Percentiles rank a stretch among this genome's conserved stretches.
These are phyloP conservation scores for Zelopaecilomyces penicillatus DNA, from an alignment of 2,329 filamentous ascomycete species.

Conservation along the genomic window DNA sequence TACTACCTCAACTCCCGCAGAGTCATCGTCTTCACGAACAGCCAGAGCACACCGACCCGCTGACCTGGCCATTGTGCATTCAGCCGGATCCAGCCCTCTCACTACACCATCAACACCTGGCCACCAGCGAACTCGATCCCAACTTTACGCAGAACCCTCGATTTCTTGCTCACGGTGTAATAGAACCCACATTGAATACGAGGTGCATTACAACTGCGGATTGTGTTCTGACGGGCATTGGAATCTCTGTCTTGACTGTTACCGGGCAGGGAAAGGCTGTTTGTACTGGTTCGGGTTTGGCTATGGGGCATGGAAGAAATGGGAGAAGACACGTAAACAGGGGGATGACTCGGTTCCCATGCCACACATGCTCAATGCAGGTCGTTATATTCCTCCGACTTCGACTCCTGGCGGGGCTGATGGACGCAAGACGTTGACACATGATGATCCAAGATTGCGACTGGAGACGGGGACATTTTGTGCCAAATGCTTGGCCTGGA, in stretches of 20 bases:
- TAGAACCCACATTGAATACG: conserved; percentile 68
- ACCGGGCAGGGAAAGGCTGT: conserved; percentile 68
- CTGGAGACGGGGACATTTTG: conserved; percentile 81
- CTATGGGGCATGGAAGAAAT: conserved; percentile 58
- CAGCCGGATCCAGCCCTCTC: conserved; percentile 23
- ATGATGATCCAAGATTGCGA: conserved; percentile 57
- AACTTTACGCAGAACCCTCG: conserved; percentile 60
- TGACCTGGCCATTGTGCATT: conserved; percentile 31
- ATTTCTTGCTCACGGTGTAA: conserved; percentile 66
- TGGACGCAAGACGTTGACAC: conserved; percentile 50
- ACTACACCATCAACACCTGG: conserved; percentile 23
- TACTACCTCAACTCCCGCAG: conserved; percentile 5
- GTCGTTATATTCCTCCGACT: conserved; percentile 46
- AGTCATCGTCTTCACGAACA: conserved; percentile 13
- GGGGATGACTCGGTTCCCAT: conserved; percentile 32
- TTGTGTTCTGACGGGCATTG: conserved; percentile 53
- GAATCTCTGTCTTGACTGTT: conserved; percentile 70
- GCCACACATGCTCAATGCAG: conserved; percentile 51
- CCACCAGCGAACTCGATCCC: conserved; percentile 34
- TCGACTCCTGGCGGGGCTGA: conserved; percentile 43
- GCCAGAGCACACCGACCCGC: conserved; percentile 26
- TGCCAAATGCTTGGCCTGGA: conserved; percentile 60
- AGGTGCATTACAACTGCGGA: conserved; percentile 75
- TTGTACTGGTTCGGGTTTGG: conserved; percentile 85
- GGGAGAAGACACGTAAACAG: conserved; percentile 45